Evolutionary conservation across 2,329 filamentous ascomycete genomes (phyloP).

Genomic region (Aspergillus calidoustus): DNA sequence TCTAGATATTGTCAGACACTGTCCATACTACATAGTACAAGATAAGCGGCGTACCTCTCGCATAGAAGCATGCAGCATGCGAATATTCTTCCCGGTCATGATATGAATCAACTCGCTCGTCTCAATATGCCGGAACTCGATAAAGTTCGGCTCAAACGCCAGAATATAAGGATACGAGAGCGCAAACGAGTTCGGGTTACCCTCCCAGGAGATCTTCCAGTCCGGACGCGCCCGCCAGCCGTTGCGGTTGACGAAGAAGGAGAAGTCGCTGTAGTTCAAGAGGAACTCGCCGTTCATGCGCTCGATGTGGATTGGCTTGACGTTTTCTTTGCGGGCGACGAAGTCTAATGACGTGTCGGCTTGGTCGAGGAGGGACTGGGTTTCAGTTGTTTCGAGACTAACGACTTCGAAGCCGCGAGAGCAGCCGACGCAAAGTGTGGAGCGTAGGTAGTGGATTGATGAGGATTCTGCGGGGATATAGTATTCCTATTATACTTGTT

Average conservation of each 20-base stretch:
- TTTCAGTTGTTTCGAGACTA: slow-evolving; percentile 94
- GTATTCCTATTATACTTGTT: slow-evolving; percentile 68
- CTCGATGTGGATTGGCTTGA: slow-evolving; percentile 96
- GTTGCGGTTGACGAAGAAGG: slow-evolving; percentile 98
- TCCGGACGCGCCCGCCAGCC: slow-evolving; percentile 95
- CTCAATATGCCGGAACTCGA: slow-evolving; percentile 94
- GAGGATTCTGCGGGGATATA: slow-evolving; percentile 99
- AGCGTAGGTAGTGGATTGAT: slow-evolving; percentile 95
- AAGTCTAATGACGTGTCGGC: slow-evolving; percentile 98
- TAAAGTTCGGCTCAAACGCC: slow-evolving; percentile 96
- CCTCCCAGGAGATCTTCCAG: slow-evolving; percentile 98
- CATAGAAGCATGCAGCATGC: slow-evolving; percentile 96
- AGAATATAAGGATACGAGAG: slow-evolving; percentile 96
- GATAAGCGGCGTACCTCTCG: slow-evolving; percentile 73
- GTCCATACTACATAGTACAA: background rate
- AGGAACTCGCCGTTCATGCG: slow-evolving; percentile 96
- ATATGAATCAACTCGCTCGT: slow-evolving; percentile 90
- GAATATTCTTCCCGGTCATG: slow-evolving; percentile 92
- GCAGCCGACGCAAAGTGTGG: slow-evolving; percentile 94
- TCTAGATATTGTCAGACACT: slow-evolving; percentile 60
- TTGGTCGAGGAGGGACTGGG: slow-evolving; percentile 93
- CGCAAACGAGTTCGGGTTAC: slow-evolving; percentile 86
- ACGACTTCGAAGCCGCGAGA: slow-evolving; percentile 97
- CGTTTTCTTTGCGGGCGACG: slow-evolving; percentile 88
- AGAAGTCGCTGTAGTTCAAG: slow-evolving; percentile 97